Percentiles rank a stretch among this genome's conserved stretches.
Evolutionary conservation across 352 stramenopile species (phyloP).

Genomic region (Saprolegnia parasitica): DNA sequence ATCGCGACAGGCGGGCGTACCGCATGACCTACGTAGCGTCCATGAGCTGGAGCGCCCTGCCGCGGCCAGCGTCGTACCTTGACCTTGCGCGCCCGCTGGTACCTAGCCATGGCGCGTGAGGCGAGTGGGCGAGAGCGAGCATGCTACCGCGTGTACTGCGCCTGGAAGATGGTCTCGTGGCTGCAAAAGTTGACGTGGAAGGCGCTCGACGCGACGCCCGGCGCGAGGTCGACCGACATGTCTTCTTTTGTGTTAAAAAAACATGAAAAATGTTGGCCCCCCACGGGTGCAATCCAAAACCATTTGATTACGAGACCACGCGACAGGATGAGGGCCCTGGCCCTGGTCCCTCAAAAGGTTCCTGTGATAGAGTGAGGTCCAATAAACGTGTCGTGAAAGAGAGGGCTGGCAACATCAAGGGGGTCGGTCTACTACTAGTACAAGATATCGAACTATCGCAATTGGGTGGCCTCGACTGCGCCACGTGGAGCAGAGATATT

Average conservation of each 20-base stretch:
- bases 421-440: no score
- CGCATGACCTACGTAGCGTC: background rate
- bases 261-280: background rate
- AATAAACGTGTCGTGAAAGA: no score
- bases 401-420: no score
- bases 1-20: background rate
- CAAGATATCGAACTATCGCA: no score
- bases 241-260: background rate
- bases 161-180: constrained; percentile 24
- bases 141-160: constrained; percentile 11
- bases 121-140: background rate
- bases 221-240: background rate
- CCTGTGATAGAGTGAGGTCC: no score
- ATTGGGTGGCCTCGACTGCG: no score
- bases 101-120: background rate
- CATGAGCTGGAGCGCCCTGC: constrained; percentile 9
- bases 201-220: background rate
- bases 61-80: constrained; percentile 32
- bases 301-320: no score
- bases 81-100: constrained; percentile 20
- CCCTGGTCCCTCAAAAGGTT: no score
- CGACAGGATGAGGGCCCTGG: no score
- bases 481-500: no score
- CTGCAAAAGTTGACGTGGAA: constrained; percentile 18
- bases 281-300: background rate